Evolutionary conservation across 371 early-diverging fungal genomes (phyloP), one percentile per base, ranked within the genome.

Genomic region (Mucor sp.): DNA sequence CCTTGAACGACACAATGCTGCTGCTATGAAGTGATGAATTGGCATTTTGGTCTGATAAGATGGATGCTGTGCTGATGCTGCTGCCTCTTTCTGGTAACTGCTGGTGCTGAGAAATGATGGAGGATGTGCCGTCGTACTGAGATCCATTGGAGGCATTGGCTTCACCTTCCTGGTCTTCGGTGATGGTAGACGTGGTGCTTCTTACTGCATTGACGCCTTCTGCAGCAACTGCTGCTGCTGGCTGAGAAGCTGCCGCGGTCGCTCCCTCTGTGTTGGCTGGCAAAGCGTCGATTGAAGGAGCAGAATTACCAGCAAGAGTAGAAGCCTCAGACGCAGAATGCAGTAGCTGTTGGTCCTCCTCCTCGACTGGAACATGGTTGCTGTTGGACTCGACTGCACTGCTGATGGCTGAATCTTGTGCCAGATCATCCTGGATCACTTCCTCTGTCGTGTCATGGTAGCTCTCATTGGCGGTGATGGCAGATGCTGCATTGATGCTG

Each of bases 1-100:
- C 67, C 33, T 62, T 67, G 56, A 62, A 67, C n/a, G 67, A 67
- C 5, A 67, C 33, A 19, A 44, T 44, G 35, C 67, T 62, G 35
- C 39, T 62, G 23, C 21, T 61, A 7, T 47, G 47, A 3, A 47
- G 11, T 8, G 47, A 47, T 1, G 47, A 47, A 19, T 47, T 47
- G 0, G 33, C 57, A 6, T 32, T 32, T 17, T 64, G 37, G 0
- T 64, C 58, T 9, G 65, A 64, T 30, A 64, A 7, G 23, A 63
- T 41, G 1, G 63, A 63, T 39, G 53, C 41, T 15, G 58, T 28
- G 19, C 65, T 57, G 17, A 64, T 64, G 43, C 43, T 57, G 33
- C 33, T 64, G 35, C 62, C 62, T 21, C 19, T 47, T n/a, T 19
- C 25, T 47, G 27, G 30, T 5, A 30, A 8, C 9, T 35, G 37